Percentiles rank a stretch among this genome's conserved stretches.
Conservation (phyloP, 2,329 filamentous ascomycete genomes). For the Diaporthe sp. region DNA sequence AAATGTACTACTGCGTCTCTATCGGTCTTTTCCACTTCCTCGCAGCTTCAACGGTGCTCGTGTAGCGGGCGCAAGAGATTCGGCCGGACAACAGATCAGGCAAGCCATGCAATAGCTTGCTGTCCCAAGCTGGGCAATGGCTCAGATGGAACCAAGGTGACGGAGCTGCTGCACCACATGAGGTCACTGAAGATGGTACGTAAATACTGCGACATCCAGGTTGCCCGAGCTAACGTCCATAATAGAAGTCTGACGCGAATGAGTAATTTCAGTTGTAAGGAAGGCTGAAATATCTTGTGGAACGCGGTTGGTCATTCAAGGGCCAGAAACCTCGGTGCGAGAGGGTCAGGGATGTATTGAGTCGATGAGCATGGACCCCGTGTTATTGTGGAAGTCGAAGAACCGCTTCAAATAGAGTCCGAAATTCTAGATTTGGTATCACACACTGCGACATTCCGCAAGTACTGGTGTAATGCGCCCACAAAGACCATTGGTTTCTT, state of each 20-base stretch:
- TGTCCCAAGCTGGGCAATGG: background rate
- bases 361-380: background rate
- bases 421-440: background rate
- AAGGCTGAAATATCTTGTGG: no score
- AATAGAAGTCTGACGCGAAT: no score
- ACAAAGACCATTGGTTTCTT: constrained; percentile 10
- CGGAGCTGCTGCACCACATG: no score
- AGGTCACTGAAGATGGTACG: background rate
- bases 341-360: no score
- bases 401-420: background rate
- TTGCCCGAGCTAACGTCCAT: background rate
- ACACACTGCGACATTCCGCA: background rate
- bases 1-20: constrained; percentile 30
- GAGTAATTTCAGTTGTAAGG: rapidly evolving
- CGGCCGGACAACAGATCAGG: no score
- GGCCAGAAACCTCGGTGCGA: background rate
- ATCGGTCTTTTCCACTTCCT: constrained; percentile 29
- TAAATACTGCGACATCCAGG: no score
- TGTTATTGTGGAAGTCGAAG: background rate
- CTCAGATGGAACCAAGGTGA: background rate
- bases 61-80: background rate
- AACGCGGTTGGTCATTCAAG: no score
- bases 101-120: background rate
- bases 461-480: background rate
- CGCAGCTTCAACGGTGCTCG: constrained; percentile 1